Percentiles rank a stretch among this genome's conserved stretches.
phyloP scores from a whole-genome alignment of 2,329 filamentous ascomycete genomes.

The Didymellaceae sp. region DNA sequence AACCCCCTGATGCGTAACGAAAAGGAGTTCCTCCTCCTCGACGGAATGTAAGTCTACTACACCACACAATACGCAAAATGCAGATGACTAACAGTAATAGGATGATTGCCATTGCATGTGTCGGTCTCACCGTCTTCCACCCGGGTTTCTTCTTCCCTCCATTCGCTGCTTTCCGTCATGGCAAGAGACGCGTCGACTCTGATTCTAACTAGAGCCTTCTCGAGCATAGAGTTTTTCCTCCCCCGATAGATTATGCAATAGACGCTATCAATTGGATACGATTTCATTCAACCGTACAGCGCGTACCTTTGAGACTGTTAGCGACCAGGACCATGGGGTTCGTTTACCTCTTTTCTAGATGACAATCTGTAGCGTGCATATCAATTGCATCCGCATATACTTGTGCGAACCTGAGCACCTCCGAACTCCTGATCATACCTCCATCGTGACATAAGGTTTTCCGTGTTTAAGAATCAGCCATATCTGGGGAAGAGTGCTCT shows the following conservation, averaged over 20 bases:
- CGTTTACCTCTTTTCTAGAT: too few species aligned
- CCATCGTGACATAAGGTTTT: too few species aligned
- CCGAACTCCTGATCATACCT: too few species aligned
- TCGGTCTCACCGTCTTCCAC: constrained; percentile 33
- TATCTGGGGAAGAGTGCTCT: too few species aligned
- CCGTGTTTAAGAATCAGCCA: too few species aligned
- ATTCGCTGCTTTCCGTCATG: constrained; percentile 29
- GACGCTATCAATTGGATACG: not conserved
- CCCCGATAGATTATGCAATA: constrained; percentile 3
- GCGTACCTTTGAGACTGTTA: too few species aligned
- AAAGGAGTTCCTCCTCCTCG: constrained; percentile 55
- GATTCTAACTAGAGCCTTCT: not conserved
- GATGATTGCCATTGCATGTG: constrained; percentile 39
- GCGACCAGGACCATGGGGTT: too few species aligned
- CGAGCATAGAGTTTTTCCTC: not conserved
- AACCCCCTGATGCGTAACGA: constrained; percentile 55
- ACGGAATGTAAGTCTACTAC: constrained; percentile 47
- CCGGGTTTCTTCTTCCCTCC: constrained; percentile 39
- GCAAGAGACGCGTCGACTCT: constrained; percentile 9
- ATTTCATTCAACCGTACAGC: not conserved
- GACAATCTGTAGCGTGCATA: too few species aligned
- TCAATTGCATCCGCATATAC: too few species aligned
- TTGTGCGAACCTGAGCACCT: too few species aligned
- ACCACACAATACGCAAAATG: too few species aligned
- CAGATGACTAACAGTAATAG: constrained; percentile 17